Percentiles rank a stretch among this genome's conserved stretches.
These are phyloP conservation scores for Penicillium pulvis DNA, from an alignment of 495 filamentous ascomycete genomes.

Conservation along the genomic window DNA sequence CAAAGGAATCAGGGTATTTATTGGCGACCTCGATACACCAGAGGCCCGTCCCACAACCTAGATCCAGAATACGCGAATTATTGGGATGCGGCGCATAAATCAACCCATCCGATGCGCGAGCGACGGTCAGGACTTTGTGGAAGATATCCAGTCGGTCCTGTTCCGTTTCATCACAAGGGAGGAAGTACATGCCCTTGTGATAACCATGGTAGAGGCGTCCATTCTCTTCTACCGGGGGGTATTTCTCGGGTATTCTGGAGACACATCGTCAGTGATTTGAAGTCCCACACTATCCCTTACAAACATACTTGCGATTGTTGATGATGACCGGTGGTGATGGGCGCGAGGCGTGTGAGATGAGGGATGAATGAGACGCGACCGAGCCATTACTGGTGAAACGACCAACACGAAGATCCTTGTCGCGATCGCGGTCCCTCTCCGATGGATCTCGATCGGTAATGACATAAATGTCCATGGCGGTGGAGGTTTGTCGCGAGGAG, in stretches of 20 bases:
- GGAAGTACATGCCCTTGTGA: slow-evolving; percentile 50
- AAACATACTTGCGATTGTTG: slow-evolving; percentile 42
- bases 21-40: slow-evolving; percentile 88
- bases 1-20: slow-evolving; percentile 61
- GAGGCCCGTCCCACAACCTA: slow-evolving; percentile 89
- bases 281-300: background rate
- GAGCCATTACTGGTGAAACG: slow-evolving; percentile 39
- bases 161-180: slow-evolving; percentile 62
- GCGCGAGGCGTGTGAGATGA: slow-evolving; percentile 24
- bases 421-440: slow-evolving; percentile 13
- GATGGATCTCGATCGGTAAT: slow-evolving; percentile 41
- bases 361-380: slow-evolving; percentile 29
- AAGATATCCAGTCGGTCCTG: slow-evolving; percentile 77
- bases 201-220: slow-evolving; percentile 52
- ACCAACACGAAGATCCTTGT: slow-evolving; percentile 23
- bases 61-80: slow-evolving; percentile 67
- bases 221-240: slow-evolving; percentile 45
- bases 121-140: slow-evolving; percentile 72
- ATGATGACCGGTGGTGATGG: slow-evolving; percentile 24
- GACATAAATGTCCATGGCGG: slow-evolving; percentile 46
- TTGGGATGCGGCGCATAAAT: slow-evolving; percentile 55
- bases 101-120: slow-evolving; percentile 56
- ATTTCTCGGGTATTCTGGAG: slow-evolving; percentile 37
- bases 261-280: slow-evolving; percentile 8
- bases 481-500: slow-evolving; percentile 42